Evolutionary conservation across 176 grass and related monocot species (phyloP).

Genomic region (Tillandsia leiboldiana): DNA sequence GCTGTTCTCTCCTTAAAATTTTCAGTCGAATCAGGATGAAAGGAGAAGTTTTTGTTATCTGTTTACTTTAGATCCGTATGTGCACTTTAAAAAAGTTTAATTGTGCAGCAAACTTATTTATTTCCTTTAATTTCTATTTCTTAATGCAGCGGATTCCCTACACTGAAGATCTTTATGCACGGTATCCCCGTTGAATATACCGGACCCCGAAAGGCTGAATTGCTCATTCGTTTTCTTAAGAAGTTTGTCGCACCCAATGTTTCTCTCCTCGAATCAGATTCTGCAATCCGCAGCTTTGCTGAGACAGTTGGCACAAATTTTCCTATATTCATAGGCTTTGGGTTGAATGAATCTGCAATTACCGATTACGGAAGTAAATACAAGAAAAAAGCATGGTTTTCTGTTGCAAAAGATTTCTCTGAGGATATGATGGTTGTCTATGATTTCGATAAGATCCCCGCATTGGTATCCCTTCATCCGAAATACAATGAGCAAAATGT

Average conservation of each 20-base stretch:
- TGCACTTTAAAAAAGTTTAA: neutral
- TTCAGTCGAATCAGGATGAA: neutral
- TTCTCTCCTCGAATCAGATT: slow-evolving; percentile 57
- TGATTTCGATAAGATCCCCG: slow-evolving; percentile 78
- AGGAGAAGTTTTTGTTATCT: neutral
- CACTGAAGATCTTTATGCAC: slow-evolving; percentile 81
- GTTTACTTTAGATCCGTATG: neutral
- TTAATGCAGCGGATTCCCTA: slow-evolving; percentile 75
- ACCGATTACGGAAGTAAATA: slow-evolving; percentile 64
- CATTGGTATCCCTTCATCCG: slow-evolving; percentile 62
- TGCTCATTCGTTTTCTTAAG: slow-evolving; percentile 68
- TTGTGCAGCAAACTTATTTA: slow-evolving; percentile 4
- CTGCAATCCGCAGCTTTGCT: slow-evolving; percentile 60
- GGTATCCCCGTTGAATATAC: slow-evolving; percentile 79
- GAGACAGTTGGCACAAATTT: slow-evolving; percentile 57
- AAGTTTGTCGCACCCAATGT: slow-evolving; percentile 87
- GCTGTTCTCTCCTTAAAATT: slow-evolving; percentile 18
- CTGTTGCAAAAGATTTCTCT: slow-evolving; percentile 78
- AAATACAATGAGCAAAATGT: slow-evolving; percentile 75
- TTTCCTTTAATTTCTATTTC: slow-evolving; percentile 13
- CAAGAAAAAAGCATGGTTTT: slow-evolving; percentile 99
- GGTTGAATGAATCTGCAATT: slow-evolving; percentile 61
- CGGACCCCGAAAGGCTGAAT: slow-evolving; percentile 79
- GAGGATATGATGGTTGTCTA: slow-evolving; percentile 62
- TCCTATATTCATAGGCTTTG: slow-evolving; percentile 92